Conservation (phyloP, 495 filamentous ascomycete genomes). For the Penicillium pancosmium region DNA sequence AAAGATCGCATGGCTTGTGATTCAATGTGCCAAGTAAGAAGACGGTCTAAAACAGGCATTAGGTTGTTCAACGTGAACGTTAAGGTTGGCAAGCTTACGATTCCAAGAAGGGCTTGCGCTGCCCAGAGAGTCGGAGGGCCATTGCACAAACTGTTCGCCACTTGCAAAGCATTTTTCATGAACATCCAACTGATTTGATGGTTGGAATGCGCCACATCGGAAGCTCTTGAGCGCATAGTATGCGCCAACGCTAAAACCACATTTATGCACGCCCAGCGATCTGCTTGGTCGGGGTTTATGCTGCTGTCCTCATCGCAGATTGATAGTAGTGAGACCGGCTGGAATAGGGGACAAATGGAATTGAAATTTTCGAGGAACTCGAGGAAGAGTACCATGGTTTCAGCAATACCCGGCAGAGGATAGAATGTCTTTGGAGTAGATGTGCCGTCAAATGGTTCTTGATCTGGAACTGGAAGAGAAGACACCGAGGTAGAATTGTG, state of each 20-base stretch:
- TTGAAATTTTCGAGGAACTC: not conserved
- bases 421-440: not conserved
- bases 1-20: not conserved
- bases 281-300: not conserved
- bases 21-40: not conserved
- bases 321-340: not conserved
- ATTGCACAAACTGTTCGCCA: not conserved
- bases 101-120: not conserved
- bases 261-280: not conserved
- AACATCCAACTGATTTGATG: constrained; percentile 1
- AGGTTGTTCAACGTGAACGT: not conserved
- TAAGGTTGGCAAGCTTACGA: not conserved
- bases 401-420: not conserved
- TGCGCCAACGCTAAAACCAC: not conserved
- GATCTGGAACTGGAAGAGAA: not conserved
- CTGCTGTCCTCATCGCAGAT: not conserved
- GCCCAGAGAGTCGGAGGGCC: not conserved
- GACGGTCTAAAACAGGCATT: not conserved
- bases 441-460: not conserved
- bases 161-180: not conserved
- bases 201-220: not conserved
- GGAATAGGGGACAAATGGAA: not conserved
- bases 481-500: not conserved
- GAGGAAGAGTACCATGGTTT: not conserved
- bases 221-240: not conserved